Conservation (phyloP, 345 rosid species). For the Cardiospermum halicacabum region DNA sequence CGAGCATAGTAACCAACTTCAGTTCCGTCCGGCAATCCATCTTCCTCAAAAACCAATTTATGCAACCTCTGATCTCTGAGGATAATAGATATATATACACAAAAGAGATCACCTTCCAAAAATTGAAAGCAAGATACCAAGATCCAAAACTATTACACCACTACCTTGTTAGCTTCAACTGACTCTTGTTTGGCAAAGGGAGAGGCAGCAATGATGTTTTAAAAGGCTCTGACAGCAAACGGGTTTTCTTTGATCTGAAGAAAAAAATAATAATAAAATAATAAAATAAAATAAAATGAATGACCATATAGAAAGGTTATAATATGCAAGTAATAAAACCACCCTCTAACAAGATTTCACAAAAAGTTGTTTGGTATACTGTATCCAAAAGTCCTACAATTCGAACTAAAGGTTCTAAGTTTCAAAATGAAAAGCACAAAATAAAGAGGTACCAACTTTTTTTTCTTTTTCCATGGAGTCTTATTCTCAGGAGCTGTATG, state of each 20-base stretch:
- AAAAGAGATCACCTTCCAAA: conserved; percentile 10
- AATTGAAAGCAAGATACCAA: conserved; percentile 11
- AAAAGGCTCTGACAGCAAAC: conserved; percentile 24
- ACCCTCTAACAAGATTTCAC: background rate
- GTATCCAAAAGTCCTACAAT: background rate
- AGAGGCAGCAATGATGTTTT: conserved; percentile 25
- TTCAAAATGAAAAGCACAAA: background rate
- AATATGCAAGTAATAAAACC: background rate
- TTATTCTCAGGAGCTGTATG: conserved; percentile 34
- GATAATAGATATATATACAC: conserved; percentile 9
- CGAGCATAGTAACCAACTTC: conserved; percentile 89
- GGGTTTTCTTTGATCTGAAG: conserved; percentile 27
- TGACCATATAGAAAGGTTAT: background rate
- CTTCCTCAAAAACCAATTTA: conserved; percentile 77
- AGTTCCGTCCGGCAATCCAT: conserved; percentile 93
- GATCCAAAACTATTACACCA: conserved; percentile 24
- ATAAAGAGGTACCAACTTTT: conserved; percentile 38
- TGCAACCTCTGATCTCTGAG: conserved; percentile 81
- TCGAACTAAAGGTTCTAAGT: background rate
- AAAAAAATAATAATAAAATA: no score
- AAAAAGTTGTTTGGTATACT: background rate
- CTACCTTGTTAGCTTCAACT: conserved; percentile 42
- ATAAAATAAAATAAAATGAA: no score
- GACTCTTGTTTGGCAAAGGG: conserved; percentile 40
- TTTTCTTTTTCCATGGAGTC: conserved; percentile 31